Base-by-base conservation (phyloP, 108 stramenopile genomes). In the Skeletonema menzelii region DNA sequence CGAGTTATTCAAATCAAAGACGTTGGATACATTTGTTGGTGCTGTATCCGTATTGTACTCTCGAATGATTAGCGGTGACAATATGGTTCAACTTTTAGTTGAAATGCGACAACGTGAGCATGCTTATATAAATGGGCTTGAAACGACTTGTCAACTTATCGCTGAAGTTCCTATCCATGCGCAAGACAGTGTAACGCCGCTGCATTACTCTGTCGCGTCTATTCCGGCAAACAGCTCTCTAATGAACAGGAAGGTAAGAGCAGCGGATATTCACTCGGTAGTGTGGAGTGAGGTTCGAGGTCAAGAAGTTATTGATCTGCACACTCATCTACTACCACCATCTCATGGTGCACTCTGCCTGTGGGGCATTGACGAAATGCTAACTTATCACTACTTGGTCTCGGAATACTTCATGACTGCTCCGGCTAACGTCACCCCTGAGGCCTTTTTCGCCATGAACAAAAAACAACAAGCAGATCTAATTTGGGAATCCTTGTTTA, bases 381-480 rank as follows among this genome's bases (percentile, higher is more conserved):
- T 97, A 49, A 96, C 93, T 12, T 97, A 97, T 79, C 97, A 97
- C 71, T 97, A 97, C 66, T 79, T 97, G 15, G 93, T 96, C 4
- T 86, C 93, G 1, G 96, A 96, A 72, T 95, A 86, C 62, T 95
- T 95, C 67, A 87, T 94, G 63, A 90, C 91, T 13, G 94, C 89
- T n/a, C 88, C 88, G 5, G 65, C 88, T 4, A 61, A 68, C 14
- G 69, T 93, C 14, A 70, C 84, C 15, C 91, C 91, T 0, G 82
- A 85, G 67, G 22, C n/a, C 15, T 93, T 89, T 65, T 88, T 85
- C 59, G 76, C 83, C 2, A 24, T 78, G 42, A 64, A 57, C 73
- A 86, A 89, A 64, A 72, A 82, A 24, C 53, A 86, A 63, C 88
- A 90, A 73, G 94, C 96, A 3, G 74, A 91, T 70, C 28, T 86